Conservation (phyloP, 1,284 basidiomycete species). For the Abortiporus biennis region DNA sequence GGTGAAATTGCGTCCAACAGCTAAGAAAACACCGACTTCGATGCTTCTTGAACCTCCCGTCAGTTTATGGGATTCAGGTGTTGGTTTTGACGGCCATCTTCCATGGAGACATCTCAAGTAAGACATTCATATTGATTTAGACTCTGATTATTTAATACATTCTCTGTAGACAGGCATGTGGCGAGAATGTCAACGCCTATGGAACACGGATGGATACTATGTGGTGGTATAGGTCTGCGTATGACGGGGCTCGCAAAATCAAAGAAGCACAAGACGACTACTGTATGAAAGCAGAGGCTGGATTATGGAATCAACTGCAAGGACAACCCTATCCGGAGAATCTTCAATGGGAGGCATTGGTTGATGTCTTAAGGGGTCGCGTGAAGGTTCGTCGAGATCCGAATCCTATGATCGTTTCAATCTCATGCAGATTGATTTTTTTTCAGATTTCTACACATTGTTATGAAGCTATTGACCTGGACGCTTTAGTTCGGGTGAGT, state of each 20-base stretch:
- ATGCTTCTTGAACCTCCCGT: constrained; percentile 42
- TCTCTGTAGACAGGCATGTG: constrained; percentile 30
- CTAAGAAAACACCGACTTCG: constrained; percentile 36
- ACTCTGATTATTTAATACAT: background rate
- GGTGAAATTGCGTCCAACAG: constrained; percentile 43
- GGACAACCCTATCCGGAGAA: constrained; percentile 59
- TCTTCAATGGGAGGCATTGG: constrained; percentile 76
- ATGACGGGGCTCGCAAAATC: constrained; percentile 63
- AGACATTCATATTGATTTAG: constrained; percentile 5
- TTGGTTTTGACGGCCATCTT: constrained; percentile 22
- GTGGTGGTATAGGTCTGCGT: constrained; percentile 41
- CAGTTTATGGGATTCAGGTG: constrained; percentile 25
- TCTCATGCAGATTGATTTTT: background rate
- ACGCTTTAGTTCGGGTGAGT: constrained; percentile 56
- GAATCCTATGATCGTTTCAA: background rate
- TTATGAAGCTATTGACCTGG: constrained; percentile 78
- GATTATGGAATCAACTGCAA: constrained; percentile 55
- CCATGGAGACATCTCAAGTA: constrained; percentile 43
- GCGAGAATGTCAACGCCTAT: constrained; percentile 12
- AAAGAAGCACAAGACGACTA: constrained; percentile 70
- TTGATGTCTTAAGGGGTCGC: constrained; percentile 75
- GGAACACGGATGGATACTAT: constrained; percentile 37
- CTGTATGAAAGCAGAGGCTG: constrained; percentile 46
- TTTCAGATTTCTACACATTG: constrained; percentile 60
- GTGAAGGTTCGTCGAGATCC: constrained; percentile 51